Base-by-base conservation (phyloP, 1,284 basidiomycete species). In the Schizophyllum amplum region DNA sequence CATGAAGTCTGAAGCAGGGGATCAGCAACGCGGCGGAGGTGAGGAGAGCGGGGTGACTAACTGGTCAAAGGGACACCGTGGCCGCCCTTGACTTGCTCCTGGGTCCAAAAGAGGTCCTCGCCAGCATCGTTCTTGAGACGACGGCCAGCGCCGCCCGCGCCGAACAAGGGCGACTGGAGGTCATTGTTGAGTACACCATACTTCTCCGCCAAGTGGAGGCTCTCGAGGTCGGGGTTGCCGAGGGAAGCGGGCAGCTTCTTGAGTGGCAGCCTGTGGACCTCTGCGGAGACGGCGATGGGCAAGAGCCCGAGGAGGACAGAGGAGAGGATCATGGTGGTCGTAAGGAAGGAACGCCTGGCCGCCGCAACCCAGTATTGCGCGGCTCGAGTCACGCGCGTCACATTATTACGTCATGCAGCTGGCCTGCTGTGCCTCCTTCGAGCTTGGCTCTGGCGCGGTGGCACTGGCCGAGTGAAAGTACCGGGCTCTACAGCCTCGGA, bases 51-150 rank as follows among this genome's bases (percentile, higher is more conserved):
- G 57, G 20, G 33, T 24, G 24, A 82, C 91, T 62, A 67, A 97
- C 94, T 96, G 67, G 81, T 89, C 53, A 99, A 80, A 59, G 96
- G 96, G 51, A 98, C 92, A 54, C 77, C 75, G 72, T 99, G 96
- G 47, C 93, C 94, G 57, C 85, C 89, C 61, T 88, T 83, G 61
- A 81, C 69, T 63, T 87, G 79, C 56, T 87, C 83, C 73, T 94
- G 92, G 2, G 90, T 91, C 89, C 90, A 93, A 72, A 82, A 86
- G 58, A 87, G 79, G 55, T 88, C 83, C 54, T 79, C 84, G 56
- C 83, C 76, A 58, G 80, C 66, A 56, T 68, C 66, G 33, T 73
- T 68, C 47, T 70, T 70, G 57, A 90, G 69, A 62, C 82, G 81
- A 66, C 90, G 83, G 60, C 88, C 86, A 57, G 79, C 72, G 64